These are phyloP conservation scores for Epichloe glyceriae DNA, from an alignment of 2,329 filamentous ascomycete species.

Conservation along the genomic window DNA sequence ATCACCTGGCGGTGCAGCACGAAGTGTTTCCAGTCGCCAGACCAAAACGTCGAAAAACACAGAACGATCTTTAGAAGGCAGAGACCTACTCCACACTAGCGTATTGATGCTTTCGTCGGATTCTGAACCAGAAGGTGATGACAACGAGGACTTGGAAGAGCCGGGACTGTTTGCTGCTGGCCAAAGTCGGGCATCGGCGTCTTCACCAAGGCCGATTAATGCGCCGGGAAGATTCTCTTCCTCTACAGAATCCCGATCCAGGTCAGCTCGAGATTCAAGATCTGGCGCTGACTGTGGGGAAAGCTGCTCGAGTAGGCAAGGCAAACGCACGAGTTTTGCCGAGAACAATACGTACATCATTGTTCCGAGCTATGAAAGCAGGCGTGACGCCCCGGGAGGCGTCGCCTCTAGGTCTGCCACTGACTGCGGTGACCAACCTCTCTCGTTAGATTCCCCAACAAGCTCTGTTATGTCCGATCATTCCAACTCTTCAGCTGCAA, in stretches of 20 bases:
- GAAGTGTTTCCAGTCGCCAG: slow-evolving; percentile 42
- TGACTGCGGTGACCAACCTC: slow-evolving; percentile 14
- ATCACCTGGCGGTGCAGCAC: slow-evolving; percentile 28
- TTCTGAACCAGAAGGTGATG: slow-evolving; percentile 33
- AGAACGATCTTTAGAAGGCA: slow-evolving; percentile 30
- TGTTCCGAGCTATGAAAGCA: slow-evolving; percentile 19
- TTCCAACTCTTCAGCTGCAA: slow-evolving; percentile 22
- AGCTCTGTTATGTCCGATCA: slow-evolving; percentile 25
- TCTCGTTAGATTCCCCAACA: slow-evolving; percentile 11
- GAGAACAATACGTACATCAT: slow-evolving; percentile 29
- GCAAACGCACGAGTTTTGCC: slow-evolving; percentile 27
- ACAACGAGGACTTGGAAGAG: slow-evolving; percentile 7
- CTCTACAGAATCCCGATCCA: slow-evolving; percentile 2
- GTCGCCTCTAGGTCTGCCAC: slow-evolving; percentile 13
- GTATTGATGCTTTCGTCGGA: slow-evolving; percentile 45
- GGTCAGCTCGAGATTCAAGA: slow-evolving; percentile 8
- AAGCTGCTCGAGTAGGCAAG: slow-evolving; percentile 18
- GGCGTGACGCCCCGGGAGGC: slow-evolving; percentile 4
- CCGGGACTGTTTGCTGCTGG: not conserved
- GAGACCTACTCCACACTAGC: slow-evolving; percentile 41
- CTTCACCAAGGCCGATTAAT: not conserved
- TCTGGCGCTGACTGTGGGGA: not conserved
- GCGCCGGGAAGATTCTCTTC: slow-evolving; percentile 3
- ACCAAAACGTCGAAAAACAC: slow-evolving; percentile 39
- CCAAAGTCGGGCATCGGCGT: not conserved